These are phyloP conservation scores for Microsporum canis DNA, from an alignment of 2,329 filamentous ascomycete species.

Conservation along the genomic window DNA sequence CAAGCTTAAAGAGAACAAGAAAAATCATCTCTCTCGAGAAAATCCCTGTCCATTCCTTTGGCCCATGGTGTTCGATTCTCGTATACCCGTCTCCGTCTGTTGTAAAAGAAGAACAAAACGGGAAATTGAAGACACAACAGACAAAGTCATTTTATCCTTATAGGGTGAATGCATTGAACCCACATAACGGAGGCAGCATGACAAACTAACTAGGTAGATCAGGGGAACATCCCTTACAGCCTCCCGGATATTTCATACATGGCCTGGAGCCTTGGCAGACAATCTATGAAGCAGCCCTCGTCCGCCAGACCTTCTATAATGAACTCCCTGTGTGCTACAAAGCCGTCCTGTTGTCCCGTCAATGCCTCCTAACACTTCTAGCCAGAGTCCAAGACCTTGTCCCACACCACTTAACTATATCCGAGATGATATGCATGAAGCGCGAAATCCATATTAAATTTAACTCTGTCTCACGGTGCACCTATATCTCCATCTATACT, in stretches of 20 bases:
- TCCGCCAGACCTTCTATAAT: not conserved
- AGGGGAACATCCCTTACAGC: not conserved
- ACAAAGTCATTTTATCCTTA: not conserved
- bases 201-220: not conserved
- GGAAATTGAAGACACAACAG: not conserved
- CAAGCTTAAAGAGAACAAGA: not conserved
- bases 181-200: too few relatives aligned
- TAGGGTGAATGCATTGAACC: not conserved
- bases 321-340: not conserved
- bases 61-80: not conserved
- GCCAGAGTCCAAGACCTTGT: not conserved
- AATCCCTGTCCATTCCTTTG: not conserved
- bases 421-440: constrained; percentile 6
- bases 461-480: constrained; percentile 10
- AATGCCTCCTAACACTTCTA: not conserved
- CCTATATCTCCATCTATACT: not conserved
- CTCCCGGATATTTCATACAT: not conserved
- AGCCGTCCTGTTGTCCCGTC: not conserved
- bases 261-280: not conserved
- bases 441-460: constrained; percentile 7
- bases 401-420: not conserved
- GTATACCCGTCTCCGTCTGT: not conserved
- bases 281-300: not conserved
- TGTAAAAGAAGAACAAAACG: not conserved
- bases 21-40: not conserved